These are phyloP conservation scores for Termitomyces sp. DNA, from an alignment of 768 basidiomycete genomes.

Conservation along the genomic window DNA sequence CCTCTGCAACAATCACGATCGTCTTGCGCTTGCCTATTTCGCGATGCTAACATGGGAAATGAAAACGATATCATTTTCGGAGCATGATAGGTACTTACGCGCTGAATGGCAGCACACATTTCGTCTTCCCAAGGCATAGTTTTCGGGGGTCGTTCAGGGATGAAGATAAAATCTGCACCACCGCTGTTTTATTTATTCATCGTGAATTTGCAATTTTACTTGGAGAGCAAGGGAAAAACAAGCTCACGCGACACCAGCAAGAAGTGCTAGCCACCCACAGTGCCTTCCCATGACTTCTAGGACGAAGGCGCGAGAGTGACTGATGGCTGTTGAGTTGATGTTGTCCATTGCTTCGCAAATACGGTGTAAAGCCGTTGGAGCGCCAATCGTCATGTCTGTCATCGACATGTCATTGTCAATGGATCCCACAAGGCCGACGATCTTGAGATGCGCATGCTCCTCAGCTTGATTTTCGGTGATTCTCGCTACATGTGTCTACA, in stretches of 20 bases:
- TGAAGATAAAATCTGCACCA: constrained; percentile 97
- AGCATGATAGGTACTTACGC: constrained; percentile 39
- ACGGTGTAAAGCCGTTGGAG: constrained; percentile 91
- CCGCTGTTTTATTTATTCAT: constrained; percentile 35
- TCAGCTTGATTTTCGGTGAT: constrained; percentile 71
- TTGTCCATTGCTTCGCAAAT: constrained; percentile 99
- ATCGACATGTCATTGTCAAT: constrained; percentile 99
- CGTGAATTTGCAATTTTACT: not conserved
- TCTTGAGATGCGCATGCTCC: constrained; percentile 80
- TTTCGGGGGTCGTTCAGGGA: constrained; percentile 87
- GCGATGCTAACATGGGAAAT: constrained; percentile 60
- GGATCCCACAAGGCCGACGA: constrained; percentile 97
- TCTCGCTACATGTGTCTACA: constrained; percentile 34
- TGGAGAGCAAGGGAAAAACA: not conserved
- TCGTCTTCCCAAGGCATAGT: constrained; percentile 81
- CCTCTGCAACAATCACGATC: constrained; percentile 97
- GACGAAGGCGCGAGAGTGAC: constrained; percentile 96
- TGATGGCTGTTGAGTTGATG: constrained; percentile 94
- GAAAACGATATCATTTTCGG: not conserved
- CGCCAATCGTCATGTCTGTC: constrained; percentile 97
- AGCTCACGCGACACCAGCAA: constrained; percentile 83
- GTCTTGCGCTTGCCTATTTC: constrained; percentile 93
- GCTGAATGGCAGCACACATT: constrained; percentile 82
- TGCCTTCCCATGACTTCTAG: constrained; percentile 99
- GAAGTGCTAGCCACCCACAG: constrained; percentile 94